These are phyloP conservation scores for Yamadazyma siamensis DNA, from an alignment of 1,139 yeast species.

Conservation along the genomic window DNA sequence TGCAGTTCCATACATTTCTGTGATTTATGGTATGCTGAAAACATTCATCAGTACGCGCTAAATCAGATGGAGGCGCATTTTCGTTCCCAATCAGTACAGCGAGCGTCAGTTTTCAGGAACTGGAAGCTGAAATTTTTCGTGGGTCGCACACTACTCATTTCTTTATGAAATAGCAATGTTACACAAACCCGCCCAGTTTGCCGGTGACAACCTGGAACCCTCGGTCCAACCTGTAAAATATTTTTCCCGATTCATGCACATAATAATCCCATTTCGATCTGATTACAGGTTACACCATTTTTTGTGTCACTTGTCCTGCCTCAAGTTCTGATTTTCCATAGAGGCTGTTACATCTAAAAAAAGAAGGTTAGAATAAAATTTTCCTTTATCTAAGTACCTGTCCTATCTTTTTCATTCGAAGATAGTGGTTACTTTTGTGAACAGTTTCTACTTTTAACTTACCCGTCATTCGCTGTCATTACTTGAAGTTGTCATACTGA, in stretches of 20 bases:
- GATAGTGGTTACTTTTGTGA: no score
- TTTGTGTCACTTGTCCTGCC: neutral
- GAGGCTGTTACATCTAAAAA: neutral
- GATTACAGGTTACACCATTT: conserved; percentile 6
- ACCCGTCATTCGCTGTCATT: no score
- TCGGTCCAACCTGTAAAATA: conserved; percentile 5
- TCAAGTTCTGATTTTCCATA: neutral
- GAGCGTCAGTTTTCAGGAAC: neutral
- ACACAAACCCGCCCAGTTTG: no score
- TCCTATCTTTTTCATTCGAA: no score
- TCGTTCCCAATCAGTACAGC: neutral
- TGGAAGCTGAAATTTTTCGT: neutral
- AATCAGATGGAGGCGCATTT: neutral
- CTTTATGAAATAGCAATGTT: conserved; percentile 2
- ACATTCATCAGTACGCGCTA: no score
- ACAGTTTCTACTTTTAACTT: no score
- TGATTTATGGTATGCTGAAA: no score
- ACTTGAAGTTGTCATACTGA: no score
- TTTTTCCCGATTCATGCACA: conserved; percentile 3
- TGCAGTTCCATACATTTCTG: no score
- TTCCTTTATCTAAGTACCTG: neutral
- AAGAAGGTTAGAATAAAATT: conserved; percentile 1
- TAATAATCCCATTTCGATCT: conserved; percentile 3
- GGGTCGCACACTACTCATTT: neutral
- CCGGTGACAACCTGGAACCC: conserved; percentile 2